Conservation (phyloP, 2,329 filamentous ascomycete species). For the Niveomyces coronatus region DNA sequence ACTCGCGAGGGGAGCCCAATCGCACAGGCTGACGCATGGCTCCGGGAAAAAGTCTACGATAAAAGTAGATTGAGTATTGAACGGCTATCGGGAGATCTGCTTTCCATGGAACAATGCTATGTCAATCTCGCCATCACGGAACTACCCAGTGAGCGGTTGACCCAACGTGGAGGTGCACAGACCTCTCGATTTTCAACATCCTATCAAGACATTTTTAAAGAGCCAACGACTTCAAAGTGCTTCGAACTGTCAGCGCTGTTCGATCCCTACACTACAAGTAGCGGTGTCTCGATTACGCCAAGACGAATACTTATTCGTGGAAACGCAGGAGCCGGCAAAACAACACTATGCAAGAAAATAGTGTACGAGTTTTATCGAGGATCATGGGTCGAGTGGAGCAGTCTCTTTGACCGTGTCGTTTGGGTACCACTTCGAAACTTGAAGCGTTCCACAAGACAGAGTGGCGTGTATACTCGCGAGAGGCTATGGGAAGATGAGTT, state of each 20-base stretch:
- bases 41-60: not conserved
- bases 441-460: slow-evolving; percentile 12
- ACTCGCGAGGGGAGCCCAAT: not conserved
- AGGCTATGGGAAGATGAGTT: slow-evolving; percentile 19
- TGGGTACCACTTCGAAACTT: slow-evolving; percentile 30
- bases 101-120: not conserved
- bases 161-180: too few relatives aligned
- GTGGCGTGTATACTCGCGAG: slow-evolving; percentile 14
- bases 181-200: too few relatives aligned
- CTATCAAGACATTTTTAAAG: too few relatives aligned
- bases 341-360: slow-evolving; percentile 32
- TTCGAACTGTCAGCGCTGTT: too few relatives aligned
- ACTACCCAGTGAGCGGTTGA: too few relatives aligned
- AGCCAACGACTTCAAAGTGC: too few relatives aligned
- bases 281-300: too few relatives aligned
- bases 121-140: not conserved
- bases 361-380: slow-evolving; percentile 22
- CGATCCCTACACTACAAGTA: too few relatives aligned
- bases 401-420: slow-evolving; percentile 25
- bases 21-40: not conserved
- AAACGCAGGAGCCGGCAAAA: slow-evolving; percentile 28
- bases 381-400: slow-evolving; percentile 15
- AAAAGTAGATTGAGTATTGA: not conserved
- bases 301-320: slow-evolving; percentile 25
- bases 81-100: not conserved